phyloP scores from a whole-genome alignment of 345 rosid species.

The Chamaenerion angustifolium region DNA sequence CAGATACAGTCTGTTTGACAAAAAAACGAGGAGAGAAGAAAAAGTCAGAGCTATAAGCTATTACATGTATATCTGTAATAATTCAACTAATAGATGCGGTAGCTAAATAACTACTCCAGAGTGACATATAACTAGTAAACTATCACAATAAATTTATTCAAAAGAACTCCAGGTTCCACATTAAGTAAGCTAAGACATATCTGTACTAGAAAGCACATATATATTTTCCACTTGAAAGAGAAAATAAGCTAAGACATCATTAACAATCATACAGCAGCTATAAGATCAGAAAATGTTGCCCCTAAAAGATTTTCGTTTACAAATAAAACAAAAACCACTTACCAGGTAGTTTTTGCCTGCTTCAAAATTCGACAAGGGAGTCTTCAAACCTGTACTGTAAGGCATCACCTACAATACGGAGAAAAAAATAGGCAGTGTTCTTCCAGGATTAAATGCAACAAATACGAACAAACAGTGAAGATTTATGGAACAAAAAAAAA shows the following conservation, averaged over 20 bases:
- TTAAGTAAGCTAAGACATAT: too few species aligned
- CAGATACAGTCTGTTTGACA: constrained; percentile 51
- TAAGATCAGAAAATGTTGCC: too few species aligned
- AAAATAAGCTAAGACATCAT: too few species aligned
- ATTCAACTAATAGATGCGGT: not conserved
- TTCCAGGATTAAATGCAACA: not conserved
- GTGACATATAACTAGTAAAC: too few species aligned
- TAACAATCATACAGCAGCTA: too few species aligned
- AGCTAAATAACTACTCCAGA: too few species aligned
- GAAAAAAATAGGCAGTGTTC: not conserved
- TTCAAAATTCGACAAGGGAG: constrained; percentile 82
- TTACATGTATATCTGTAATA: not conserved
- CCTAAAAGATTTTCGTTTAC: not conserved
- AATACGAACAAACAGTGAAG: not conserved
- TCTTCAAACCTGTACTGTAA: constrained; percentile 86
- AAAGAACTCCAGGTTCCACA: too few species aligned
- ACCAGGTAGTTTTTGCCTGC: constrained; percentile 80
- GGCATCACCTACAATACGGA: constrained; percentile 81
- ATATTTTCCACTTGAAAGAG: too few species aligned
- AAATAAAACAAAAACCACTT: not conserved
- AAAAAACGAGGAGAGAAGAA: not conserved
- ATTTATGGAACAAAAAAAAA: too few species aligned
- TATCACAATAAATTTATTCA: too few species aligned
- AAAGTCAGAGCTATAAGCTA: not conserved
- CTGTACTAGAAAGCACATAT: too few species aligned